phyloP scores from a whole-genome alignment of 2,329 filamentous ascomycete species.

The Colletotrichum liriopes region DNA sequence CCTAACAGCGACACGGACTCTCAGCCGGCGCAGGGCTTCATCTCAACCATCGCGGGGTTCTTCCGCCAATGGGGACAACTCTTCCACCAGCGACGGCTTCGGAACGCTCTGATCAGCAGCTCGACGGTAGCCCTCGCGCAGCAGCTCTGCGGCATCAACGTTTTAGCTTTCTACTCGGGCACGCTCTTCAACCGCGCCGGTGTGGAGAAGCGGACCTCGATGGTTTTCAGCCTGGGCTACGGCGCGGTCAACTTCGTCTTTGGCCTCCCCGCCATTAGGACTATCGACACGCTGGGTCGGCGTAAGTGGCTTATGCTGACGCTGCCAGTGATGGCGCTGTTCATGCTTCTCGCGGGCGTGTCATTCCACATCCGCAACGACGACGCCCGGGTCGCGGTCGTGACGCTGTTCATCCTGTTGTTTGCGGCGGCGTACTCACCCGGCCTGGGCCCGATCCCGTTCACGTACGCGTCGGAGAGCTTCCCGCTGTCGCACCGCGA shows the following conservation, averaged over 20 bases:
- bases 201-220: conserved; percentile 44
- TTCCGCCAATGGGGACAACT: conserved; percentile 49
- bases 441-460: conserved; percentile 62
- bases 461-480: conserved; percentile 66
- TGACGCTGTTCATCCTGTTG: conserved; percentile 57
- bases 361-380: conserved; percentile 48
- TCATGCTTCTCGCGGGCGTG: conserved; percentile 57
- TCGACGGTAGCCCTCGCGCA: conserved; percentile 52
- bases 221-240: conserved; percentile 53
- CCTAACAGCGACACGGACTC: neutral
- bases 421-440: conserved; percentile 62
- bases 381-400: conserved; percentile 48
- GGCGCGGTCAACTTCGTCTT: conserved; percentile 61
- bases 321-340: conserved; percentile 60
- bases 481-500: conserved; percentile 66
- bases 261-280: conserved; percentile 57
- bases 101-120: conserved; percentile 52
- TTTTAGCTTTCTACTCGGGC: conserved; percentile 62
- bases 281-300: conserved; percentile 59
- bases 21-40: conserved; percentile 9
- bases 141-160: conserved; percentile 56
- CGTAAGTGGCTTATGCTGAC: conserved; percentile 61
- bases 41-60: conserved; percentile 48
- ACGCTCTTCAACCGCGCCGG: conserved; percentile 48
- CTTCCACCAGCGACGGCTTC: conserved; percentile 49